Percentiles rank a stretch among this genome's conserved stretches.
Conservation (phyloP, 75 land plant species). For the Pinus taeda region DNA sequence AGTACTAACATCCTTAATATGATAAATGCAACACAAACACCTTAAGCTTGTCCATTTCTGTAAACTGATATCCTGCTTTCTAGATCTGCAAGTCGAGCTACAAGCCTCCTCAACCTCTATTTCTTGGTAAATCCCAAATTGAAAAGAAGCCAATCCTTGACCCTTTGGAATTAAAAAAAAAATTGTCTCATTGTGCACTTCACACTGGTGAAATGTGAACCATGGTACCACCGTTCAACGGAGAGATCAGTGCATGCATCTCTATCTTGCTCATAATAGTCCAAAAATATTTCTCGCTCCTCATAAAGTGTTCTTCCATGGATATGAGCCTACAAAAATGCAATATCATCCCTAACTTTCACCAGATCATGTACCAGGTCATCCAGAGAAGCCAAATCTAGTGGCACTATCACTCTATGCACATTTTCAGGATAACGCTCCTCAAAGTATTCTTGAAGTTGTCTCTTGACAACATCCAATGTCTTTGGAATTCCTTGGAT, state of each 20-base stretch:
- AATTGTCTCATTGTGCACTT: neutral
- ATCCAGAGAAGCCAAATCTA: slow-evolving; percentile 9
- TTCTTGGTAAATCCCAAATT: too few relatives aligned
- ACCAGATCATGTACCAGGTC: slow-evolving; percentile 35
- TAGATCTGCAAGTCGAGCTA: too few relatives aligned
- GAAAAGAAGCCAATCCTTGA: neutral
- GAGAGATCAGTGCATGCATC: slow-evolving; percentile 2
- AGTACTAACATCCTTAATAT: too few relatives aligned
- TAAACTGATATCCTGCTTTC: too few relatives aligned
- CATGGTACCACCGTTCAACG: slow-evolving; percentile 3
- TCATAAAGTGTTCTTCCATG: slow-evolving; percentile 29
- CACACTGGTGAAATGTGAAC: neutral
- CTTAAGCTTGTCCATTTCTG: neutral
- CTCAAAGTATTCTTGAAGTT: slow-evolving; percentile 71
- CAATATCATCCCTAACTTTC: slow-evolving; percentile 53
- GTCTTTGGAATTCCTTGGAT: too few relatives aligned
- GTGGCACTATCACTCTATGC: slow-evolving; percentile 59
- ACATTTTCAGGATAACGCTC: slow-evolving; percentile 77
- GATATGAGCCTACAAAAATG: slow-evolving; percentile 52
- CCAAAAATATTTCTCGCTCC: slow-evolving; percentile 13
- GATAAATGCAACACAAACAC: too few relatives aligned
- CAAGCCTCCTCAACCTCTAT: too few relatives aligned
- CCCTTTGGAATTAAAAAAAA: slow-evolving; percentile 12
- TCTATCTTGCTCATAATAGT: slow-evolving; percentile 1
- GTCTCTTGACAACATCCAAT: neutral